These are phyloP conservation scores for Selaginella tamariscina DNA, from an alignment of 75 land plant genomes.

Conservation along the genomic window DNA sequence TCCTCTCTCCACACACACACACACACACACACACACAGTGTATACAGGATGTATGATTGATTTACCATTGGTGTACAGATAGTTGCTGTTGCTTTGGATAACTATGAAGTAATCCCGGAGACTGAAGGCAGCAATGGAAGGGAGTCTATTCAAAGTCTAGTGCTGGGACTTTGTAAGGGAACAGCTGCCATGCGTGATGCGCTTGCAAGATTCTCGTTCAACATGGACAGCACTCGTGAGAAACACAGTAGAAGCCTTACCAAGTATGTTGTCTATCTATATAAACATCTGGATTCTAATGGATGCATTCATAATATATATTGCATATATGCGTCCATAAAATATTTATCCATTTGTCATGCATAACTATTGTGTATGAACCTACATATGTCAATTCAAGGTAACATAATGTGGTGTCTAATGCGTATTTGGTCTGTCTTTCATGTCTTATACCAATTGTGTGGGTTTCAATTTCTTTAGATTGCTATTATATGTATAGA, in stretches of 20 bases:
- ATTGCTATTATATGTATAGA: too few relatives aligned
- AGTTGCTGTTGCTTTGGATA: slow-evolving; percentile 63
- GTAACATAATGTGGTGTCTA: too few relatives aligned
- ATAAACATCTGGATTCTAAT: too few relatives aligned
- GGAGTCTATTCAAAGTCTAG: slow-evolving; percentile 53
- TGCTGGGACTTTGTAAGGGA: slow-evolving; percentile 53
- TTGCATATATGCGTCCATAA: too few relatives aligned
- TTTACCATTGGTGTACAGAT: slow-evolving; percentile 30
- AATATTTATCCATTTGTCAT: too few relatives aligned
- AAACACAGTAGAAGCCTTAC: slow-evolving; percentile 48
- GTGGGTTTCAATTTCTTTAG: too few relatives aligned
- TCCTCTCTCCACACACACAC: background rate
- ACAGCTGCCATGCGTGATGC: slow-evolving; percentile 32
- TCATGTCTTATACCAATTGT: too few relatives aligned
- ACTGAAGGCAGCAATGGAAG: slow-evolving; percentile 17
- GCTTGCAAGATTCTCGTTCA: slow-evolving; percentile 40
- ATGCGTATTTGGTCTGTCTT: too few relatives aligned
- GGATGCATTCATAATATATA: too few relatives aligned
- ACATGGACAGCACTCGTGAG: slow-evolving; percentile 34
- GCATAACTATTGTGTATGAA: too few relatives aligned
- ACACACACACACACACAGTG: background rate
- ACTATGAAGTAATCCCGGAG: slow-evolving; percentile 41
- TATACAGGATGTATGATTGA: background rate
- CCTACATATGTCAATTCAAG: too few relatives aligned
- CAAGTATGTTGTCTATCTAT: slow-evolving; percentile 21